Conservation (phyloP, 352 stramenopile genomes). For the Pythium myriotylum region DNA sequence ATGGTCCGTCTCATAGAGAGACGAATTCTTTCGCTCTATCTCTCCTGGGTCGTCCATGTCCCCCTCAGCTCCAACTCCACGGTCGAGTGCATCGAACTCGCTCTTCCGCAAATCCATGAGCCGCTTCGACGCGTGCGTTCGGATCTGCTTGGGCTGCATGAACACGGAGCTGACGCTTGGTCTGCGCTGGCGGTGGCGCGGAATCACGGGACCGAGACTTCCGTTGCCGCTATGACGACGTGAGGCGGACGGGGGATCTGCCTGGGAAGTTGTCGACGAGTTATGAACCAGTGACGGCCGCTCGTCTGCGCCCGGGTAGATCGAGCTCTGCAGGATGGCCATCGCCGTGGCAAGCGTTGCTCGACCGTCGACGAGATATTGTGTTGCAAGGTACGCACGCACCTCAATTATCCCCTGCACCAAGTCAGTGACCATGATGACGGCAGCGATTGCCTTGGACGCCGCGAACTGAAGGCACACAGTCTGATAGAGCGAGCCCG, state of each 20-base stretch:
- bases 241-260: background rate
- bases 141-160: constrained; percentile 19
- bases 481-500: constrained; percentile 34
- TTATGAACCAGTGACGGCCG: constrained; percentile 7
- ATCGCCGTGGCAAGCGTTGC: constrained; percentile 16
- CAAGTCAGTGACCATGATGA: constrained; percentile 20
- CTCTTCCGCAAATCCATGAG: constrained; percentile 9
- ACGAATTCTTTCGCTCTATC: background rate
- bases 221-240: constrained; percentile 7
- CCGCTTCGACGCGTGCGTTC: constrained; percentile 11
- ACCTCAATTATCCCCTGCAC: constrained; percentile 24
- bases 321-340: constrained; percentile 19
- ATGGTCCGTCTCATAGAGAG: background rate
- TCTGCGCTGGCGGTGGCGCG: background rate
- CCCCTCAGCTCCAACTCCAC: background rate
- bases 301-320: constrained; percentile 16
- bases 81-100: constrained; percentile 11
- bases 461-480: constrained; percentile 31
- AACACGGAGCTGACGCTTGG: constrained; percentile 15
- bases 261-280: constrained; percentile 7
- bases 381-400: constrained; percentile 2
- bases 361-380: constrained; percentile 22
- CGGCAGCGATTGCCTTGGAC: constrained; percentile 2
- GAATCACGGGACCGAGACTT: background rate
- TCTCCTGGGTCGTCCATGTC: background rate